Conservation (phyloP, 2,329 filamentous ascomycete species). For the Myotisia sp. region DNA sequence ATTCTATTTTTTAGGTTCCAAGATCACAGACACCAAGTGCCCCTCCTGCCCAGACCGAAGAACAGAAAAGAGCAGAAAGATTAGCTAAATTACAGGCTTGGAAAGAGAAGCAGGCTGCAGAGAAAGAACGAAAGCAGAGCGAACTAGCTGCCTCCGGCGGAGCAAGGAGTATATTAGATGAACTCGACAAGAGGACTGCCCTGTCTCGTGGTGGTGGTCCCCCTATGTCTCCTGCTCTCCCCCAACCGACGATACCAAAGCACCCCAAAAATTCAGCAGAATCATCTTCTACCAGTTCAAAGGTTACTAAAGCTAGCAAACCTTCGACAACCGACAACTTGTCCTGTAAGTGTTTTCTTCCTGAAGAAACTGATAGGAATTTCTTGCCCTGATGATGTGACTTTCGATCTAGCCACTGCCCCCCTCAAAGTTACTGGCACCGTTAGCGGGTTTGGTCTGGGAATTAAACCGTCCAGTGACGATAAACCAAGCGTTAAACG, state of each 20-base stretch:
- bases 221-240: constrained; percentile 38
- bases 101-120: constrained; percentile 74
- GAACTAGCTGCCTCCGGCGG: constrained; percentile 49
- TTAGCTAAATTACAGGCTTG: constrained; percentile 74
- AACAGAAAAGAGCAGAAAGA: constrained; percentile 65
- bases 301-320: constrained; percentile 32
- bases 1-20: constrained; percentile 37
- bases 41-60: constrained; percentile 45
- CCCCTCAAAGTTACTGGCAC: constrained; percentile 55
- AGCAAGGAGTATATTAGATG: constrained; percentile 52
- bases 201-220: background rate
- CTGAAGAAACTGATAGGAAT: too few relatives aligned
- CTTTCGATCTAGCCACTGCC: constrained; percentile 27
- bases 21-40: constrained; percentile 31
- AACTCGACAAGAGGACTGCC: constrained; percentile 58
- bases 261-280: too few relatives aligned
- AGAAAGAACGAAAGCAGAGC: constrained; percentile 57
- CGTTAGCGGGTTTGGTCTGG: constrained; percentile 71
- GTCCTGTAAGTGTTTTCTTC: constrained; percentile 25
- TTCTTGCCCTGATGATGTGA: background rate
- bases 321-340: constrained; percentile 28
- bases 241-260: too few relatives aligned
- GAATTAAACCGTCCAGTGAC: constrained; percentile 50
- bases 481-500: constrained; percentile 57
- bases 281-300: constrained; percentile 26